Evolutionary conservation across 352 stramenopile genomes (phyloP), one percentile per base, ranked within the genome.

Genomic region (Pythium angustatum): DNA sequence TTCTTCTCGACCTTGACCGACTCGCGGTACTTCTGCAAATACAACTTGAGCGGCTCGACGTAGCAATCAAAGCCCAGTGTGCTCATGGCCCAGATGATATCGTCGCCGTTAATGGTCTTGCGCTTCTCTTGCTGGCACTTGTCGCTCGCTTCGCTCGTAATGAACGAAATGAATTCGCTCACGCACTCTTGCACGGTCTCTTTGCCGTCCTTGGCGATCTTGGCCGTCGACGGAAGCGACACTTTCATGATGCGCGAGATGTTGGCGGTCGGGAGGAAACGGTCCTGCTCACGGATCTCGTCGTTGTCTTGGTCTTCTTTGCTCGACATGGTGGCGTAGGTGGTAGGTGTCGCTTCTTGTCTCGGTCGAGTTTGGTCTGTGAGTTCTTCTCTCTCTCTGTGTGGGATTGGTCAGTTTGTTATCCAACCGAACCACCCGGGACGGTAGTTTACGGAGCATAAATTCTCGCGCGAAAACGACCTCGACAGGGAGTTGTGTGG

Each of bases 161-260:
- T 99, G 83, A 99, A 99, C 73, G 94, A 99, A 73, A 99, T 99
- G 79, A 99, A 99, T 83, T 99, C 98, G 48, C 93, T 99, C 60
- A 99, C 97, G 71, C 97, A 99, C 83, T 99, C 97, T 83, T 99
- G 97, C 54, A 99, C 96, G 11, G 96, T 99, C 76, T 99, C 97
- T 77, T 99, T 99, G 66, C 96, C 98, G 76, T 99, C 98, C 82
- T 99, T 99, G 58, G 97, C 96, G 76, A 99, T 99, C 88, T 99
- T 99, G 61, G 97, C 97, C 55, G 97, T 99, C 64, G 96, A 92
- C 24, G 98, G 98, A 22, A 99, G 86, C 45, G 90, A 98, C 56
- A 98, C 97, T 81, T 99, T 99, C 98, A 99, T 99, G 75, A 99
- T 99, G 34, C 97, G 89, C 47, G 93, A 98, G 80, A 99, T 99